Evolutionary conservation across 2,329 filamentous ascomycete genomes (phyloP).

Genomic region (Penicillium sclerotigenum): DNA sequence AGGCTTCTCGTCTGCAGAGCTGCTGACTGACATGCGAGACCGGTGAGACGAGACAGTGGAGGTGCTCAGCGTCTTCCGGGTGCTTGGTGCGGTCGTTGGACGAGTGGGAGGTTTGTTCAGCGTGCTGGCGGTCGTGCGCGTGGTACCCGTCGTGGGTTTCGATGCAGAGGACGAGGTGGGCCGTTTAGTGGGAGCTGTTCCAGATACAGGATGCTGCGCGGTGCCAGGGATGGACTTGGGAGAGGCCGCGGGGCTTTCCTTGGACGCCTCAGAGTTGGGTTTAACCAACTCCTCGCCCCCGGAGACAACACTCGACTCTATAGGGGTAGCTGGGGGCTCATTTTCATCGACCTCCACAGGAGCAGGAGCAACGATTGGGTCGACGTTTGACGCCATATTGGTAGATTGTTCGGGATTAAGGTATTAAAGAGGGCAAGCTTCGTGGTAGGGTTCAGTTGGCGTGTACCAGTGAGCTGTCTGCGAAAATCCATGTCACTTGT

Average conservation of each 20-base stretch:
- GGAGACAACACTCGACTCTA: slow-evolving; percentile 33
- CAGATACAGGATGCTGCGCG: slow-evolving; percentile 35
- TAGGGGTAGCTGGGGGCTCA: slow-evolving; percentile 34
- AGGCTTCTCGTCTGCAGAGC: slow-evolving; percentile 44
- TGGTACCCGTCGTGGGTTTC: slow-evolving; percentile 27
- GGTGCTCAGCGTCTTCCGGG: slow-evolving; percentile 37
- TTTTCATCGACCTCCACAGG: slow-evolving; percentile 27
- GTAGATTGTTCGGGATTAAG: slow-evolving; percentile 1
- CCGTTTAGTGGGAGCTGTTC: slow-evolving; percentile 36
- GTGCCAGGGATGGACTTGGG: slow-evolving; percentile 34
- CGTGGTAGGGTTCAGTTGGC: not conserved
- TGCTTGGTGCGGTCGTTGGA: slow-evolving; percentile 33
- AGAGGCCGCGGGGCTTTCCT: slow-evolving; percentile 33
- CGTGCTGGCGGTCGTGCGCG: slow-evolving; percentile 35
- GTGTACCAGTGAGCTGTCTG: slow-evolving; percentile 1
- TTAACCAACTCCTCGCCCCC: slow-evolving; percentile 33
- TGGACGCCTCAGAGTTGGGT: slow-evolving; percentile 37
- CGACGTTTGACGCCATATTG: slow-evolving; percentile 37
- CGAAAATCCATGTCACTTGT: not conserved
- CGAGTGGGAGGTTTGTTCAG: slow-evolving; percentile 47
- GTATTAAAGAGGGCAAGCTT: not conserved
- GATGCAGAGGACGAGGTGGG: slow-evolving; percentile 36
- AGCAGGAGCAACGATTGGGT: slow-evolving; percentile 24
- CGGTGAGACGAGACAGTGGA: slow-evolving; percentile 40
- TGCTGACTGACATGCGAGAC: slow-evolving; percentile 43